Base-by-base conservation (phyloP, 2,329 filamentous ascomycete species). In the Aspergillus sp. region DNA sequence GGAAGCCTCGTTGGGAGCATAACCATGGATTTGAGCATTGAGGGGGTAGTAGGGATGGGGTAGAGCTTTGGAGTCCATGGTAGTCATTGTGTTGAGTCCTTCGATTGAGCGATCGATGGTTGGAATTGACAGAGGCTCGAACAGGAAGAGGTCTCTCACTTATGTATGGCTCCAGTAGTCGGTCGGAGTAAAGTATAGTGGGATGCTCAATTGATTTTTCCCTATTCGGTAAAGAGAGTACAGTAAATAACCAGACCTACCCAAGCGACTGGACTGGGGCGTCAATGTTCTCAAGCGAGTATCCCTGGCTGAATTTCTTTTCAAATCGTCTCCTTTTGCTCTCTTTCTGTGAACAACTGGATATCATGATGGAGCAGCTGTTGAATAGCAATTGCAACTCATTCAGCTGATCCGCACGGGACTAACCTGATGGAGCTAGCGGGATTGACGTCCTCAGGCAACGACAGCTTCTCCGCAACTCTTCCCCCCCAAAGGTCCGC, bases 31-130 rank as follows among this genome's bases (percentile, higher is more conserved):
- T 17, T 80, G 77, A 39, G 86, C 83, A 56, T 86, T 84, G 21
- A 87, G 71, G 5, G 90, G 90, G 70, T 89, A 92, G 78, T 90
- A 93, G 0, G 89, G 89, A 72, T 92, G 88, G 30, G 71, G 30
- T 59, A 38, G 17, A 30, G 17, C 30, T 15, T 48, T 23, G n/a
- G 53, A 13, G 44, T 47, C 30, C 62, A 65, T 65, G 3, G 11
- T 51, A 30, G 47, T 19, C n/a, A 25, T 27, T 48, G 15, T 15
- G 15, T n/a, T 27, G 17, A 30, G 27, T 4, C 15, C 8, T 39
- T 10, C 17, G 19, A 15, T 32, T 21, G 32, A 15, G 11, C 11
- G 32, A 15, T 36, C 11, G 32, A 36, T 13, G 32, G 32, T 36
- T 13, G 32, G 11, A 13, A 32, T 15, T 15, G 32, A 36, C 32